Conservation (phyloP, 768 basidiomycete genomes). For the Lactarius sanguifluus region DNA sequence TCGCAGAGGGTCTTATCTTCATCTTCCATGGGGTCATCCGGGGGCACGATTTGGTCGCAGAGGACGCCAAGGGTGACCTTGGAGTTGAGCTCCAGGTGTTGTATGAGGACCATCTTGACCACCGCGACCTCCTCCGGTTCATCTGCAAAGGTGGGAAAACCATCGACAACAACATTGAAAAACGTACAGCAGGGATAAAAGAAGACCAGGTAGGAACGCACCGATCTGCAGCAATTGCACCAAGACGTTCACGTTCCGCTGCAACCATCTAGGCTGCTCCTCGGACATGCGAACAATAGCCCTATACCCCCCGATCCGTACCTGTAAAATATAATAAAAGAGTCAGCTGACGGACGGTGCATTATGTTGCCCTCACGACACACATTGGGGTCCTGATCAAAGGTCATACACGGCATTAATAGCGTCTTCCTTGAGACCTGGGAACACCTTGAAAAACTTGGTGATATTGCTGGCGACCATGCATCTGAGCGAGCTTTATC, state of each 20-base stretch:
- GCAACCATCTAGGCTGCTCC: slow-evolving; percentile 57
- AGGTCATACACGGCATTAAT: slow-evolving; percentile 46
- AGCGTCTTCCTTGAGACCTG: slow-evolving; percentile 69
- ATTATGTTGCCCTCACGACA: slow-evolving; percentile 20
- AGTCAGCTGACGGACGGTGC: background rate
- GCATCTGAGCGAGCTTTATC: slow-evolving; percentile 57
- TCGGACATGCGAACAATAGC: slow-evolving; percentile 54
- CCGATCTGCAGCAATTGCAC: slow-evolving; percentile 73
- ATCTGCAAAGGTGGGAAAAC: slow-evolving; percentile 36
- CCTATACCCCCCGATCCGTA: slow-evolving; percentile 64
- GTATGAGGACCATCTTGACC: slow-evolving; percentile 57
- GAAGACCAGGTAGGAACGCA: slow-evolving; percentile 37
- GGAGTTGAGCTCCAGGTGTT: slow-evolving; percentile 65
- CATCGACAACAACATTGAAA: background rate
- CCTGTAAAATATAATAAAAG: slow-evolving; percentile 39
- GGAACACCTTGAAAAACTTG: slow-evolving; percentile 62
- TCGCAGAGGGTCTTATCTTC: slow-evolving; percentile 59
- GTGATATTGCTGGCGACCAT: slow-evolving; percentile 59
- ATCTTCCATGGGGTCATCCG: slow-evolving; percentile 52
- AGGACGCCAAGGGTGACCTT: slow-evolving; percentile 63
- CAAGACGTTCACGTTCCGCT: slow-evolving; percentile 71
- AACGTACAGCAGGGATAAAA: background rate
- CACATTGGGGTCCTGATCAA: slow-evolving; percentile 59
- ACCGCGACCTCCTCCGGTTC: slow-evolving; percentile 63
- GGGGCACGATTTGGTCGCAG: slow-evolving; percentile 62